Evolutionary conservation across 75 land plant genomes (phyloP).

Genomic region (Pinus tabuliformis): DNA sequence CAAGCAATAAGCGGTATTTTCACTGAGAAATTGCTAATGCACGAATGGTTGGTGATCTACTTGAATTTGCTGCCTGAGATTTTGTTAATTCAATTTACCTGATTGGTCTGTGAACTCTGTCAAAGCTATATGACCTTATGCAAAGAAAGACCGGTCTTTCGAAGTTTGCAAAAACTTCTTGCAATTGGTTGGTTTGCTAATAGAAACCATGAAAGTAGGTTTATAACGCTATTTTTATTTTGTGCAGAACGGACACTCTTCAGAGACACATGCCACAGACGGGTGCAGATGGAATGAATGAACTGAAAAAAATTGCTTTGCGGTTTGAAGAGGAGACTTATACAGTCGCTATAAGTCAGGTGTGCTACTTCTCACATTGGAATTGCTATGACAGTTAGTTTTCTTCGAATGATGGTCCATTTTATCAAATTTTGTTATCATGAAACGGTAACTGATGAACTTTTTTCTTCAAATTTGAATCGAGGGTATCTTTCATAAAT

Average conservation of each 20-base stretch:
- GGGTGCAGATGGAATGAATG: slow-evolving; percentile 62
- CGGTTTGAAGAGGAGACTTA: slow-evolving; percentile 80
- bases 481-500: too few species aligned
- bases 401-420: neutral
- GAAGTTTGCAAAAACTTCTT: neutral
- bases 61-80: neutral
- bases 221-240: neutral
- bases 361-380: slow-evolving; percentile 2
- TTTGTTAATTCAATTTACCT: neutral
- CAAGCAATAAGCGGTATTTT: too few species aligned
- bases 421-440: too few species aligned
- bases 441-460: too few species aligned
- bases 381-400: neutral
- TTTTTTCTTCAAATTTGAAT: too few species aligned
- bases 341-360: slow-evolving; percentile 64
- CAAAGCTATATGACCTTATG: neutral
- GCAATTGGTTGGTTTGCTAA: neutral
- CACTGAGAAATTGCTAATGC: too few species aligned
- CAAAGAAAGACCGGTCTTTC: neutral
- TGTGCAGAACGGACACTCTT: slow-evolving; percentile 68
- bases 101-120: neutral
- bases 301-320: slow-evolving; percentile 69
- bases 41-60: neutral
- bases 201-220: neutral
- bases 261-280: slow-evolving; percentile 64